Base-by-base conservation (phyloP, 176 grass and related monocot species). In the Eragrostis nindensis region DNA sequence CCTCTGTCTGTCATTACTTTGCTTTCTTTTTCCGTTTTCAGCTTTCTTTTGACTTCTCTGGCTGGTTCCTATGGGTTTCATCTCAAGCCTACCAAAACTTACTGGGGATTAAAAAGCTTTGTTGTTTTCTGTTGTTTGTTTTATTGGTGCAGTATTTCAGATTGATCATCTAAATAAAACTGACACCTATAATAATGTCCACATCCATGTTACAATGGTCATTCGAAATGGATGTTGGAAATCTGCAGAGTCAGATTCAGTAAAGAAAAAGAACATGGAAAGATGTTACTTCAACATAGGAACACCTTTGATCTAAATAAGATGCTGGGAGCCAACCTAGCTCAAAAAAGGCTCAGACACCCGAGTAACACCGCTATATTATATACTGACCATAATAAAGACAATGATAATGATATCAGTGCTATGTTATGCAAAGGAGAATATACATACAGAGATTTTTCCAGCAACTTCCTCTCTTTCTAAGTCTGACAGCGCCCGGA, bases 381-480 rank as follows among this genome's bases (percentile, higher is more conserved):
- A 52, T 45, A 53, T 64, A 44, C 16, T 67, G 17, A 29, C 22
- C 60, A 48, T 24, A 43, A 14, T 67, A 61, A 82, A 70, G 13
- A 76, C 3, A 19, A 43, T 17, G n/a, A 8, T 30, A 57, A 21
- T 27, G 12, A 30, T 69, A 68, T 2, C 40, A 69, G 68, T 69
- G n/a, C 39, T n/a, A 25, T 40, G 50, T 30, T 25, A 29, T 82
- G 68, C 26, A 54, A n/a, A 84, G 48, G 43, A 70, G 50, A 76
- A 86, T 13, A 76, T 42, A 77, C 94, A 27, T 94, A 99, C 96
- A 52, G 84, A 91, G 5, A 98, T 95, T 72, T 95, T 91, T 49
- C 89, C 88, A 24, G 96, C 92, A 45, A 77, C 84, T 8, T 85
- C 42, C 66, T 91, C 92, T 79, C 86, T 93, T 78, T 95, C 86